Base-by-base conservation (phyloP, 2,329 filamentous ascomycete genomes). In the Nothophoma quercina region DNA sequence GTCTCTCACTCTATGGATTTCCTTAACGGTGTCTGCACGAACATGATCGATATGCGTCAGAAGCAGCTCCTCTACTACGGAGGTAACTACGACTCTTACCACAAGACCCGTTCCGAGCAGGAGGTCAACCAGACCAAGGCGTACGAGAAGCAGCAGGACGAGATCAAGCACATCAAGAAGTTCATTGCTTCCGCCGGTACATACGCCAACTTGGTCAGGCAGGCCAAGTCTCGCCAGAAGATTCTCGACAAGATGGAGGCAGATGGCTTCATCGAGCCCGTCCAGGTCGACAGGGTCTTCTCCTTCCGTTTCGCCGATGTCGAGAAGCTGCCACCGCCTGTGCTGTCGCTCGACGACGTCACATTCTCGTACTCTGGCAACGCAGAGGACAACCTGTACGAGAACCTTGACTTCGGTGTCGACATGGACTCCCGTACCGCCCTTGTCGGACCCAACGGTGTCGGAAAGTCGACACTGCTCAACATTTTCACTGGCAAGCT, bases 171-270 rank as follows among this genome's bases (percentile, higher is more conserved):
- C 83, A 99, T 99, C 85, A 98, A 99, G 85, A 97, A 98, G 81
- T 99, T 99, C 84, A 99, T 99, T 76, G 95, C 96, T 72, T 97
- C 93, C 58, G 95, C 95, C 51, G 95, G 96, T 93, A 99, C 95
- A 56, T 99, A 99, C 74, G 95, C 96, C 85, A 99, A 99, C 83
- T 85, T 99, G 83, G 95, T 99, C 74, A 86, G 91, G 77, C 95
- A 99, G 81, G 96, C 96, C 79, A 99, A 99, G 85, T 98, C 95
- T 34, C 88, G 95, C 62, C 95, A 99, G 80, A 99, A 99, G 91
- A 98, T 98, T 78, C 85, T 98, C 64, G 95, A 99, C 85, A 99
- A 99, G 88, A 99, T 99, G 95, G 93, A 98, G 84, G 95, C 96
- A 67, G 95, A 99, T 71, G 95, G 95, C 65, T 95, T 98, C 78